Evolutionary conservation across 345 rosid genomes (phyloP).

Genomic region (Mangifera indica): DNA sequence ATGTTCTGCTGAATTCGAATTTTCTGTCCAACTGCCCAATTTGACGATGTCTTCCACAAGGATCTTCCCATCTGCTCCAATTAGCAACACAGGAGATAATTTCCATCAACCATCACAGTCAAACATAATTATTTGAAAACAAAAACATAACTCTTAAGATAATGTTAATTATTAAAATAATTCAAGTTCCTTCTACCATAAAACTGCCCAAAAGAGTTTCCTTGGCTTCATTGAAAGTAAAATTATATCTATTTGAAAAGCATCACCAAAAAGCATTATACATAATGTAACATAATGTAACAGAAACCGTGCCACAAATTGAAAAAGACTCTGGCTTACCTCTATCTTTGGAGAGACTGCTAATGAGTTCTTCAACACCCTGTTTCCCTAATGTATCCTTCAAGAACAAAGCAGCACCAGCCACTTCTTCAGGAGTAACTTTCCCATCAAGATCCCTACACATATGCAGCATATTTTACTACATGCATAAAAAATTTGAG

Average conservation of each 20-base stretch:
- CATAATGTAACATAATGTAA: neutral
- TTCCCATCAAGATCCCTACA: slow-evolving; percentile 83
- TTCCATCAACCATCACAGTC: neutral
- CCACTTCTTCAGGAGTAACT: slow-evolving; percentile 86
- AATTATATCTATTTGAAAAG: too few species aligned
- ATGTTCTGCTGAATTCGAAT: slow-evolving; percentile 27
- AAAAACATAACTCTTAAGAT: too few species aligned
- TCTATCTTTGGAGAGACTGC: slow-evolving; percentile 74
- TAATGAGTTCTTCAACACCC: slow-evolving; percentile 72
- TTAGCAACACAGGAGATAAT: neutral
- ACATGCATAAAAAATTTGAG: neutral
- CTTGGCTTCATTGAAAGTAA: neutral
- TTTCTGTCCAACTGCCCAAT: slow-evolving; percentile 69
- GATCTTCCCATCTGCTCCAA: slow-evolving; percentile 78
- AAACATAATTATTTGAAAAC: neutral
- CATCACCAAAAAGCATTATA: neutral
- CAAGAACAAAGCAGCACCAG: slow-evolving; percentile 75
- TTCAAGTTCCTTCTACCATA: neutral
- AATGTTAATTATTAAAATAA: too few species aligned
- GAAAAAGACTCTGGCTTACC: slow-evolving; percentile 37
- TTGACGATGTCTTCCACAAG: slow-evolving; percentile 91
- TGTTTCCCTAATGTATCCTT: slow-evolving; percentile 71
- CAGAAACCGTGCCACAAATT: neutral
- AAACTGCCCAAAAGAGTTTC: neutral
- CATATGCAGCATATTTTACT: slow-evolving; percentile 6